Conservation (phyloP, 108 stramenopile species). For the Pseudonitzschia multiseries region DNA sequence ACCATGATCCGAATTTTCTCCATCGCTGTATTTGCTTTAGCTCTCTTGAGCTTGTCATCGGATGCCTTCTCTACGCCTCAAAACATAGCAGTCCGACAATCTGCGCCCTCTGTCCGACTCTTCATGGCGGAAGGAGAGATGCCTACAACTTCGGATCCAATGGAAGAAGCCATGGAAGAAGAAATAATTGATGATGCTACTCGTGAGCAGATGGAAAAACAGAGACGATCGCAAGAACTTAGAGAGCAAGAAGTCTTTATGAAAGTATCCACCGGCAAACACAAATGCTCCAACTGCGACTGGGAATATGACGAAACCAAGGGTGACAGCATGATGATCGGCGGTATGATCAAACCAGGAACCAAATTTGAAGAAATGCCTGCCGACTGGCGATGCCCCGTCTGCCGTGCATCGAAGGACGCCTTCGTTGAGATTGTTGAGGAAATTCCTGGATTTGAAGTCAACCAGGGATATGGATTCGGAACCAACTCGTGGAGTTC, state of each 20-base stretch:
- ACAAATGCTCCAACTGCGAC: slow-evolving; percentile 85
- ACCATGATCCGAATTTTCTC: background rate
- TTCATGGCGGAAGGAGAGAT: slow-evolving; percentile 3
- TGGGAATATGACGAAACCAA: slow-evolving; percentile 86
- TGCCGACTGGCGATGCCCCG: slow-evolving; percentile 90
- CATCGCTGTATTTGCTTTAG: background rate
- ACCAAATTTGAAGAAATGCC: slow-evolving; percentile 81
- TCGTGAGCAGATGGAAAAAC: slow-evolving; percentile 56
- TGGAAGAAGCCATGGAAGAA: slow-evolving; percentile 38
- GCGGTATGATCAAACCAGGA: slow-evolving; percentile 84
- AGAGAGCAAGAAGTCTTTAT: slow-evolving; percentile 92
- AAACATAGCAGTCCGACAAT: slow-evolving; percentile 1
- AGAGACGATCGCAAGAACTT: slow-evolving; percentile 65
- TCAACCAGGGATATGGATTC: slow-evolving; percentile 93
- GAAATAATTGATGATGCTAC: slow-evolving; percentile 49
- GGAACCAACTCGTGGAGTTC: slow-evolving; percentile 88
- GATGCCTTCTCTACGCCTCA: background rate
- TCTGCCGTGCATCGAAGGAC: slow-evolving; percentile 88
- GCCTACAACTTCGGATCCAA: slow-evolving; percentile 17
- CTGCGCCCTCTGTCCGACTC: background rate
- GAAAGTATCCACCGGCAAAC: slow-evolving; percentile 74
- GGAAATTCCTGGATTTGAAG: slow-evolving; percentile 93
- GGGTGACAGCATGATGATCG: slow-evolving; percentile 80
- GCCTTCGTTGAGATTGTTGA: slow-evolving; percentile 82
- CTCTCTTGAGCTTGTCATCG: background rate